phyloP scores from a whole-genome alignment of 1,284 basidiomycete species.

The Schizophyllum commune region DNA sequence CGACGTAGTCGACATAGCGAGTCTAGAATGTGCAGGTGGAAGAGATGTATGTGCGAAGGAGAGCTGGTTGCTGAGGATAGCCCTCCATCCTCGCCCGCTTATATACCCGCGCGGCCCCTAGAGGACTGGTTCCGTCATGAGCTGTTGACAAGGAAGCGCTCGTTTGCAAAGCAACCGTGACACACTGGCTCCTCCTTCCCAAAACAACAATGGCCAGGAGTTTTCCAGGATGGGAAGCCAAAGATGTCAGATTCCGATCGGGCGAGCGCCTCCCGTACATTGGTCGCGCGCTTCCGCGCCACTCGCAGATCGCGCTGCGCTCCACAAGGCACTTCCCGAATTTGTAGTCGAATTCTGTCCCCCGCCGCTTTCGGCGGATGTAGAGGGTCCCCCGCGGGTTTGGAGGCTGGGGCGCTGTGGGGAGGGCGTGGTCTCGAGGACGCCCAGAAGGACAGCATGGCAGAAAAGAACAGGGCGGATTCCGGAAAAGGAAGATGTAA shows the following conservation, averaged over 20 bases:
- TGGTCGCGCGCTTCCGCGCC: background rate
- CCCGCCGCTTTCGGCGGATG: background rate
- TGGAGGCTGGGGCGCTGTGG: background rate
- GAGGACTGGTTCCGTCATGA: background rate
- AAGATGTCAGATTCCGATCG: background rate
- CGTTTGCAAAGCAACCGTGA: background rate
- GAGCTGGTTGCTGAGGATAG: background rate
- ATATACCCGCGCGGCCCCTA: background rate
- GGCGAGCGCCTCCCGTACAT: background rate
- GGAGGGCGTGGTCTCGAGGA: background rate
- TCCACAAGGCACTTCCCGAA: background rate
- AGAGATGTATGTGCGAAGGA: background rate
- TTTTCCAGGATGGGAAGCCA: background rate
- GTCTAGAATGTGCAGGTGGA: background rate
- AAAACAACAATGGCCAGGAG: background rate
- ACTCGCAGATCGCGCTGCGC: background rate
- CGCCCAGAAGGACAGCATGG: background rate
- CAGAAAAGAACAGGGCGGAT: background rate
- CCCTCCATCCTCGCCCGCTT: background rate
- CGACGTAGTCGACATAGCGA: slow-evolving; percentile 1
- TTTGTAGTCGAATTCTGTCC: background rate
- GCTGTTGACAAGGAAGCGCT: background rate
- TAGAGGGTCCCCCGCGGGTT: background rate
- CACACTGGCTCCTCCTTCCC: background rate
- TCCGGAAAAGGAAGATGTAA: background rate